Percentiles rank a stretch among this genome's conserved stretches.
These are phyloP conservation scores for Saprolegnia parasitica DNA, from an alignment of 352 stramenopile genomes.

Conservation along the genomic window DNA sequence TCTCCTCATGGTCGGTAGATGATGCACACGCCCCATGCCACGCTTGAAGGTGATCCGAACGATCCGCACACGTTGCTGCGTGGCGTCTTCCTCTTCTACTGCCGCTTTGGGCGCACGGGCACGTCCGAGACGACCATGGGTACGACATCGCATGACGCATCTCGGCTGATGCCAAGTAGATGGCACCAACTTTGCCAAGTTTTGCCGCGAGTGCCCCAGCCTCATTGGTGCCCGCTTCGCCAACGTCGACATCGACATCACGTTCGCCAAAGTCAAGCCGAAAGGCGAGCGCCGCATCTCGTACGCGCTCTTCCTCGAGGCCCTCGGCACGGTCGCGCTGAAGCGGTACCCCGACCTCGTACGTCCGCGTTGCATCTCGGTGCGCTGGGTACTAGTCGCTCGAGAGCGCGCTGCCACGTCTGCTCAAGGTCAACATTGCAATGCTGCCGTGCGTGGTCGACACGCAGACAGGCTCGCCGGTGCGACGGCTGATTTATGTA, in stretches of 20 bases:
- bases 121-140: conserved; percentile 62
- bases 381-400: conserved; percentile 36
- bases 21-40: neutral
- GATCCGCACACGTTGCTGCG: conserved; percentile 76
- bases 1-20: neutral
- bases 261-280: conserved; percentile 84
- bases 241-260: conserved; percentile 79
- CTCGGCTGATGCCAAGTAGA: no score
- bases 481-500: no score
- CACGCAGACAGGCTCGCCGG: neutral
- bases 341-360: conserved; percentile 79
- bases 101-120: conserved; percentile 70
- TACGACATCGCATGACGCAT: conserved; percentile 31
- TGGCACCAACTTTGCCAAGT: conserved; percentile 82
- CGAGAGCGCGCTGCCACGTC: conserved; percentile 53
- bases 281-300: conserved; percentile 79
- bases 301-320: conserved; percentile 79
- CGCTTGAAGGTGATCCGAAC: conserved; percentile 58
- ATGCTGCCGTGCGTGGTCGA: conserved; percentile 59
- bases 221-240: conserved; percentile 54
- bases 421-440: conserved; percentile 60
- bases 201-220: conserved; percentile 69
- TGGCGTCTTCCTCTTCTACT: conserved; percentile 84
- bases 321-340: conserved; percentile 75
- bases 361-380: neutral